Evolutionary conservation across 2,329 filamentous ascomycete genomes (phyloP), one percentile per base, ranked within the genome.

Genomic region (Madurella mycetomatis): DNA sequence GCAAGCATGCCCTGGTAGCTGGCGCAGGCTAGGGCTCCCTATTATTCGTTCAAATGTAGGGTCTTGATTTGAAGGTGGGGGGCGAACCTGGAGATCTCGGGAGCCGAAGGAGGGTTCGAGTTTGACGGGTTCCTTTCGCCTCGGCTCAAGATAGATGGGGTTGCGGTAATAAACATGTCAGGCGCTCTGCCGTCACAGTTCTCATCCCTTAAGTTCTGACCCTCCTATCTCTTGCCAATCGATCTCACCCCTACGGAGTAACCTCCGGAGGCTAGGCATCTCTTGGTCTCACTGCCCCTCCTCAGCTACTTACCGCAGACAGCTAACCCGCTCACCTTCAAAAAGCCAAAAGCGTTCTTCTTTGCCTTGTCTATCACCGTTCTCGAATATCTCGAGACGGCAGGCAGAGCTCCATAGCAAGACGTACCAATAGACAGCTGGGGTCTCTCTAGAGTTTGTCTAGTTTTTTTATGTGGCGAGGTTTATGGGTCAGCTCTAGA

Each of bases 391-490:
- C 25, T 25, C 3, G 25, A 25, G 25, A 25, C 25, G 7, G 25
- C 25, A 25, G 25, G 7, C 25, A 25, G 25, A 25, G 25, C 25
- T 25, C 25, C 25, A 25, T 25, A 25, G 25, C 39, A 2, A 2
- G 15, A 15, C n/a, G 39, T 41, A 13, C 16, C 11, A 34, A 42
- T 31, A 47, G 16, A 40, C 39, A 49, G 40, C 18, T 12, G 31
- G 17, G 41, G 31, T 43, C 17, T 30, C 9, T 17, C 12, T 41
- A 31, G 15, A 13, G 12, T 16, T 15, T 2, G 25, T 25, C 8
- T 7, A 9, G 37, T 39, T n/a, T n/a, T n/a, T n/a, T 3, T 49
- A 25, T 41, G 53, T 50, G 53, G 49, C 53, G 32, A 51, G 44
- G 25, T 15, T 18, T 12, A 43, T 37, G 42, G 51, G 39, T 13